Percentiles rank a stretch among this genome's conserved stretches.
Evolutionary conservation across 2,329 filamentous ascomycete species (phyloP).

Genomic region (Xylariaceae sp.): DNA sequence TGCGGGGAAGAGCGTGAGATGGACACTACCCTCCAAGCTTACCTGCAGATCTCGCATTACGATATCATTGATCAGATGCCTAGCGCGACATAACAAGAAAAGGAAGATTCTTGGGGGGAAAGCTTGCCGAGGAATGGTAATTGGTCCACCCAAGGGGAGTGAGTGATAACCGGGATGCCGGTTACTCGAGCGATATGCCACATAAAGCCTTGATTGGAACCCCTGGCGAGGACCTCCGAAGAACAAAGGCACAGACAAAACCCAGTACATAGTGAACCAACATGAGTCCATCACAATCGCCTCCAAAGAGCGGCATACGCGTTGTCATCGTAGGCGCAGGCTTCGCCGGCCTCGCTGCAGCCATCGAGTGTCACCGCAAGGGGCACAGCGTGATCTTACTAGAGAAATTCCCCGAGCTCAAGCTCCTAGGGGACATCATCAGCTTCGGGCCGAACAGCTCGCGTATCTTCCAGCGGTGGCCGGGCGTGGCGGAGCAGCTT

Average conservation of each 20-base stretch:
- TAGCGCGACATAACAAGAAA: not conserved
- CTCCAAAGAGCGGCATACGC: constrained; percentile 49
- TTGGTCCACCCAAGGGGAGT: not conserved
- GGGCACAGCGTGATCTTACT: constrained; percentile 56
- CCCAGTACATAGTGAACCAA: constrained; percentile 2
- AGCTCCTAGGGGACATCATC: constrained; percentile 56
- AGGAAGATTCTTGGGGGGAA: not conserved
- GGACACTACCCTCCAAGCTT: constrained; percentile 2
- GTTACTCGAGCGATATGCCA: not conserved
- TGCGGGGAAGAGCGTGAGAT: constrained; percentile 25
- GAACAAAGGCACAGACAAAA: constrained; percentile 1
- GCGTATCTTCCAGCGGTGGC: constrained; percentile 63
- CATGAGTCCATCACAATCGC: constrained; percentile 35
- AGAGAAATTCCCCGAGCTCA: constrained; percentile 54
- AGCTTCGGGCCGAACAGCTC: constrained; percentile 64
- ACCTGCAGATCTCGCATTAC: constrained; percentile 10
- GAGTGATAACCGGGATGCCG: constrained; percentile 1
- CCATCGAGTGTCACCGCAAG: constrained; percentile 64
- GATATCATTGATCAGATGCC: constrained; percentile 4
- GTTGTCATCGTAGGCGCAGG: constrained; percentile 59
- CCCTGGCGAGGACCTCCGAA: not conserved
- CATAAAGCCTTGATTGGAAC: constrained; percentile 9
- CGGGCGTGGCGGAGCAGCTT: constrained; percentile 55
- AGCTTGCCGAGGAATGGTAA: constrained; percentile 8
- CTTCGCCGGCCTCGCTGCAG: constrained; percentile 65